Evolutionary conservation across 2,329 filamentous ascomycete genomes (phyloP).

Genomic region (Chrysoporthe puriensis): DNA sequence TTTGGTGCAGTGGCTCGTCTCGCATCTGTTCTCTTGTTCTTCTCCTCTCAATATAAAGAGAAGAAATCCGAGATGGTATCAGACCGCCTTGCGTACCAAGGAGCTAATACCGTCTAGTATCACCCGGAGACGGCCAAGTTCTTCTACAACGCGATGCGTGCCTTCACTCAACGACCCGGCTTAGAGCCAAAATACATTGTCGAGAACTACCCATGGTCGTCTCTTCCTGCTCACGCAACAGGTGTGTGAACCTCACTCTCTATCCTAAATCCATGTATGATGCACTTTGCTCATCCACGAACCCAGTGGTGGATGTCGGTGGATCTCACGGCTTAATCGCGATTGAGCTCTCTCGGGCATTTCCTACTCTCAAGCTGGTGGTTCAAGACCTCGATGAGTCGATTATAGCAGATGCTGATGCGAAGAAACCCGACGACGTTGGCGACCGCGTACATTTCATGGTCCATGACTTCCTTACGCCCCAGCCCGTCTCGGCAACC

Average conservation of each 20-base stretch:
- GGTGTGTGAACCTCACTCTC: neutral
- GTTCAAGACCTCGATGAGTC: conserved; percentile 18
- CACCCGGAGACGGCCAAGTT: conserved; percentile 12
- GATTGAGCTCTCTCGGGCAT: conserved; percentile 13
- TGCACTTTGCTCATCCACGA: neutral
- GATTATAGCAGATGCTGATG: conserved; percentile 9
- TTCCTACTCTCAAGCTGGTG: conserved; percentile 13
- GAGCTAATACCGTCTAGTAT: neutral
- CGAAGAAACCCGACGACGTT: conserved; percentile 7
- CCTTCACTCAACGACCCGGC: conserved; percentile 12
- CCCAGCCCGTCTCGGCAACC: conserved; percentile 9
- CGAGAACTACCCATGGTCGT: conserved; percentile 1
- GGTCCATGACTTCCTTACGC: conserved; percentile 16
- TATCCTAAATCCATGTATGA: neutral
- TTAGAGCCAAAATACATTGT: conserved; percentile 17
- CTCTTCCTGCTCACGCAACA: conserved; percentile 5
- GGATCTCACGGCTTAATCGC: conserved; percentile 18
- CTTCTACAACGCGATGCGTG: conserved; percentile 17
- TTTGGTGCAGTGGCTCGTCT: no score
- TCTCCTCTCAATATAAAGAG: no score
- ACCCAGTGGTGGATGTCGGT: conserved; percentile 20
- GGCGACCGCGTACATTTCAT: conserved; percentile 16
- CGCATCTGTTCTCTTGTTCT: no score
- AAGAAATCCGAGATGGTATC: no score
- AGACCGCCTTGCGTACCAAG: no score